Evolutionary conservation across 2,329 filamentous ascomycete genomes (phyloP).

Genomic region (Pseudogymnoascus sp.): DNA sequence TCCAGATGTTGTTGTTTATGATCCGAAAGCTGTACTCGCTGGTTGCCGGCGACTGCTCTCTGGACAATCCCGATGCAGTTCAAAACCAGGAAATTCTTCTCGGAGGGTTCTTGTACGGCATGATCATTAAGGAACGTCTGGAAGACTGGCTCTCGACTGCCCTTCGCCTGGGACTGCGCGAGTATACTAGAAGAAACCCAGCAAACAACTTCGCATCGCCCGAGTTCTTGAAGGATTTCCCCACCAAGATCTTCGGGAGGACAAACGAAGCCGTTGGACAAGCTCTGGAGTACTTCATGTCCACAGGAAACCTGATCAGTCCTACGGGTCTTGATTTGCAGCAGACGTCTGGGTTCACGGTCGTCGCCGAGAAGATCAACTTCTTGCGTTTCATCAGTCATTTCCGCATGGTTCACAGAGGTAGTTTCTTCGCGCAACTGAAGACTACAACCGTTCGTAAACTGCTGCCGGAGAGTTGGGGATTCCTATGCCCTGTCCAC

Average conservation of each 20-base stretch:
- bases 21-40: slow-evolving; percentile 89
- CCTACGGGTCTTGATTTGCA: slow-evolving; percentile 89
- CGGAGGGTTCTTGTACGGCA: slow-evolving; percentile 86
- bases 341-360: slow-evolving; percentile 88
- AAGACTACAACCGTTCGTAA: slow-evolving; percentile 97
- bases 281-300: slow-evolving; percentile 88
- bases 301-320: slow-evolving; percentile 88
- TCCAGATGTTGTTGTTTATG: slow-evolving; percentile 91
- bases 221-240: slow-evolving; percentile 73
- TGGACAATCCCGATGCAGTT: slow-evolving; percentile 93
- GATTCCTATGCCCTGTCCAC: slow-evolving; percentile 93
- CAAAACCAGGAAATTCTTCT: slow-evolving; percentile 94
- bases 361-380: slow-evolving; percentile 98
- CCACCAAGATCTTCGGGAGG: slow-evolving; percentile 66
- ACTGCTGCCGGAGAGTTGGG: slow-evolving; percentile 92
- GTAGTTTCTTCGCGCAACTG: slow-evolving; percentile 95
- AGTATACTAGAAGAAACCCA: slow-evolving; percentile 48
- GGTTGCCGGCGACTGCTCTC: slow-evolving; percentile 83
- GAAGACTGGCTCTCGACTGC: slow-evolving; percentile 71
- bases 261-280: slow-evolving; percentile 85
- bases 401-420: slow-evolving; percentile 98
- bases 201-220: slow-evolving; percentile 69
- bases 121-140: slow-evolving; percentile 89
- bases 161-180: slow-evolving; percentile 46
- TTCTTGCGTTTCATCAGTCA: slow-evolving; percentile 98